Percentiles rank a stretch among this genome's conserved stretches.
These are phyloP conservation scores for Trichosanthes truncata DNA, from an alignment of 306 rosid genomes.

Conservation along the genomic window DNA sequence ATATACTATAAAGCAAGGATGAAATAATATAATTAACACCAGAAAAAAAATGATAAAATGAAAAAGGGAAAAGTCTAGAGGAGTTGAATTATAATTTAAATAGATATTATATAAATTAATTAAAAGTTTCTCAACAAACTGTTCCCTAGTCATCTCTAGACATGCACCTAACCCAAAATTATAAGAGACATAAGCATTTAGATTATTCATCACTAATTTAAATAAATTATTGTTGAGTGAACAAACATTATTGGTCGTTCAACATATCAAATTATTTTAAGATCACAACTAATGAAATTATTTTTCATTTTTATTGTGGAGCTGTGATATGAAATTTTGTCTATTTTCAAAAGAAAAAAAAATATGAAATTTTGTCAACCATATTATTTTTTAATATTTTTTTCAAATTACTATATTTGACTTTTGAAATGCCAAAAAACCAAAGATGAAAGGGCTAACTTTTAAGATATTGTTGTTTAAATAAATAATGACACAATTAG, in stretches of 20 bases:
- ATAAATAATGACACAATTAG: no score
- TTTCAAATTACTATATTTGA: no score
- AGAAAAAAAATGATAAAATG: no score
- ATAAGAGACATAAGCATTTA: background rate
- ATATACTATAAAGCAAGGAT: no score
- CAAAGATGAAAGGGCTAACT: no score
- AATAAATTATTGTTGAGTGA: background rate
- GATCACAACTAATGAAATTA: background rate
- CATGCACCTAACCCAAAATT: slow-evolving; percentile 11
- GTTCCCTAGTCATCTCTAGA: slow-evolving; percentile 4
- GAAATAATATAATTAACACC: background rate
- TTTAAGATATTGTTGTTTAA: no score
- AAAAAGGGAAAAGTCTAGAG: background rate
- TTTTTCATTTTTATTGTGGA: background rate
- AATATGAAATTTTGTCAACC: no score
- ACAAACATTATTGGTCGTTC: background rate
- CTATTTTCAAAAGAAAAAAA: no score
- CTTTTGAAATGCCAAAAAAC: no score
- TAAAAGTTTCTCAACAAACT: slow-evolving; percentile 4
- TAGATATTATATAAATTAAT: background rate
- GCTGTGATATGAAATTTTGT: background rate
- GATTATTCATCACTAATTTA: background rate
- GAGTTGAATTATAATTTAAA: background rate
- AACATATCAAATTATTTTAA: background rate
- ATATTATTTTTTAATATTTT: no score